Evolutionary conservation across 73 alveolate species (phyloP), one percentile per base, ranked within the genome.

Genomic region (Symbiodinium natans): DNA sequence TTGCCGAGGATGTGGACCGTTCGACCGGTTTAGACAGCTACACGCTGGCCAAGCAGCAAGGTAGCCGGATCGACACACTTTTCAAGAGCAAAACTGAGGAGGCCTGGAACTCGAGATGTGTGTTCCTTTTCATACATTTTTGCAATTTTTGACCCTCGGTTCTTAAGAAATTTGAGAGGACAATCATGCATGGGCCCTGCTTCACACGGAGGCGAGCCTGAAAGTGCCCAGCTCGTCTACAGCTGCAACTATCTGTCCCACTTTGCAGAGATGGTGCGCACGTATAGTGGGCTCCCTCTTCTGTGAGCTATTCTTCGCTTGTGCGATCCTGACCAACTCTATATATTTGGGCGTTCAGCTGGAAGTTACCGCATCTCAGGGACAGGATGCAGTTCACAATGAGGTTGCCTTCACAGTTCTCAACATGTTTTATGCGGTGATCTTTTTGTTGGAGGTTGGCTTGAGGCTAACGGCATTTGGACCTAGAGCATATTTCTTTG

Each of bases 271-370:
- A 34, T 34, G 41, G 39, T 86, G 82, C 38, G 82, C 52, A 19
- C 38, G 39, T 43, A 17, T 86, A 2, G 94, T 86, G 83, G 59
- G 59, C 27, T 86, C 94, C 83, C 25, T 15, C 39, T 1, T 41
- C 59, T 54, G 94, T 52, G 94, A 86, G 83, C 54, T 86, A 31
- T 52, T 86, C 83, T 86, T 86, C 94, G 94, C 94, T 56, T 21
- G 46, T 21, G 59, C 52, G 21, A 86, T 86, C 39, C 41, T 86
- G 29, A 42, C 94, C 54, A 86, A 86, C 94, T 86, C 94, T 4
- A 52, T 86, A 21, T 86, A 86, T 54, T 36, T 86, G 52, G 94
- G 94, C 17, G 94, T 86, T 46, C 94, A 86, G 39, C 63, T 86
- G 84, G 83, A 86, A 48, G 59, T 86, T 77, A 34, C 83, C 2